Conservation (phyloP, 768 basidiomycete species). For the Pulveroboletus sp. region DNA sequence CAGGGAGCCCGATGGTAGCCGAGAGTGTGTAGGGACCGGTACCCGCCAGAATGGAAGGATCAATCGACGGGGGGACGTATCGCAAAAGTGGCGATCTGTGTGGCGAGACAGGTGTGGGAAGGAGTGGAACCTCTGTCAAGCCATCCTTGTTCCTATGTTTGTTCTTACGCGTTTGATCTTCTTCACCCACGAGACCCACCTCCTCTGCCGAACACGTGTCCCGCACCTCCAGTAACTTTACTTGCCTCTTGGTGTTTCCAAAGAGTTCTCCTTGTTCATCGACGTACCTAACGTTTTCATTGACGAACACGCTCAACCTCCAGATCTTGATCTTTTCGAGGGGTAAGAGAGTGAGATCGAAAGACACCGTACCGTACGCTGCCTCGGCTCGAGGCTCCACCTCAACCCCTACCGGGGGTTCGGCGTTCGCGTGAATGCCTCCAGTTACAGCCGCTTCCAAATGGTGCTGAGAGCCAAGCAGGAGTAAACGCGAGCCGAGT, state of each 20-base stretch:
- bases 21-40: slow-evolving; percentile 25
- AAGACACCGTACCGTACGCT: slow-evolving; percentile 55
- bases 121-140: slow-evolving; percentile 14
- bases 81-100: slow-evolving; percentile 26
- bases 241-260: slow-evolving; percentile 1
- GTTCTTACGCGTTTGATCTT: slow-evolving; percentile 6
- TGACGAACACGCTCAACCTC: slow-evolving; percentile 64
- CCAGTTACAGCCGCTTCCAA: background rate
- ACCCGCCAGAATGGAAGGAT: slow-evolving; percentile 22
- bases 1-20: slow-evolving; percentile 13
- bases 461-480: slow-evolving; percentile 51
- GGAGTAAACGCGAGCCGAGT: slow-evolving; percentile 74
- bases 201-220: slow-evolving; percentile 18
- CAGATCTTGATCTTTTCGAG: slow-evolving; percentile 83
- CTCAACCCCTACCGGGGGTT: background rate
- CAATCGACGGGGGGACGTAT: slow-evolving; percentile 9
- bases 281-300: slow-evolving; percentile 38
- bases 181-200: background rate
- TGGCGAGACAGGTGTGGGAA: slow-evolving; percentile 28
- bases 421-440: background rate
- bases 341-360: slow-evolving; percentile 81
- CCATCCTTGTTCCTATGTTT: slow-evolving; percentile 10
- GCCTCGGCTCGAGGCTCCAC: slow-evolving; percentile 10
- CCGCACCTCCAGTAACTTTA: slow-evolving; percentile 18
- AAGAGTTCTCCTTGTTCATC: background rate